Conservation (phyloP, 164 flowering plant species). For the Macadamia integrifolia region DNA sequence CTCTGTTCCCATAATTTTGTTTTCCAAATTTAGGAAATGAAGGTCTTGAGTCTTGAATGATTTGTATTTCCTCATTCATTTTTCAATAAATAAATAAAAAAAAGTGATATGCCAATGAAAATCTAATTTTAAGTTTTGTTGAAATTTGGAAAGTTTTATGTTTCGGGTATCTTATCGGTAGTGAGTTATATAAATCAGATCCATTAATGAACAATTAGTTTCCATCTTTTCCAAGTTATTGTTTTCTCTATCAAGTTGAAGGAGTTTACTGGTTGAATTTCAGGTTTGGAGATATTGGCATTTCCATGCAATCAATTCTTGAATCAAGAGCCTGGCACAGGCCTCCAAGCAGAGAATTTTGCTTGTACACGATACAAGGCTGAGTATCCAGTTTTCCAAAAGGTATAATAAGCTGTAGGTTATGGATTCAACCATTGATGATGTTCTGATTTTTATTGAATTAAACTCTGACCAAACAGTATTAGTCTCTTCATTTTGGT, state of each 20-base stretch:
- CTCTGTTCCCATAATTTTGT: too few relatives aligned
- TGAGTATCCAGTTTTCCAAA: conserved; percentile 78
- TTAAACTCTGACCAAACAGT: too few relatives aligned
- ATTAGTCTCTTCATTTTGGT: too few relatives aligned
- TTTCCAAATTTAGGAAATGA: too few relatives aligned
- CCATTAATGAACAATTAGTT: neutral
- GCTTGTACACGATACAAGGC: conserved; percentile 85
- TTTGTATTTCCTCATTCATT: too few relatives aligned
- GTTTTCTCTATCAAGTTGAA: neutral
- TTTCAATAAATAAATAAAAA: too few relatives aligned
- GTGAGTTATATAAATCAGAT: neutral
- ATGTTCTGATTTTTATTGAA: neutral
- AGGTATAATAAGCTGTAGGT: conserved; percentile 38
- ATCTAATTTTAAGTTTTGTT: too few relatives aligned
- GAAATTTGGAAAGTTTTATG: too few relatives aligned
- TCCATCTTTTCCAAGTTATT: neutral
- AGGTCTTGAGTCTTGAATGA: too few relatives aligned
- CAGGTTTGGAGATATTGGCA: conserved; percentile 88
- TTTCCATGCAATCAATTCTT: conserved; percentile 96
- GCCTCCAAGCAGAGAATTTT: conserved; percentile 53
- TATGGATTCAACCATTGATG: neutral
- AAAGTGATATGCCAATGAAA: too few relatives aligned
- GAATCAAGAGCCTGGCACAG: conserved; percentile 78
- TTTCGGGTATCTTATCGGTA: neutral
- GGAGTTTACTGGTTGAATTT: conserved; percentile 1